A percentile compares a stretch with the other conserved stretches of the same genome.
Evolutionary conservation across 106 monocot genomes (phyloP).

Genomic region (Dendrobium catenatum): DNA sequence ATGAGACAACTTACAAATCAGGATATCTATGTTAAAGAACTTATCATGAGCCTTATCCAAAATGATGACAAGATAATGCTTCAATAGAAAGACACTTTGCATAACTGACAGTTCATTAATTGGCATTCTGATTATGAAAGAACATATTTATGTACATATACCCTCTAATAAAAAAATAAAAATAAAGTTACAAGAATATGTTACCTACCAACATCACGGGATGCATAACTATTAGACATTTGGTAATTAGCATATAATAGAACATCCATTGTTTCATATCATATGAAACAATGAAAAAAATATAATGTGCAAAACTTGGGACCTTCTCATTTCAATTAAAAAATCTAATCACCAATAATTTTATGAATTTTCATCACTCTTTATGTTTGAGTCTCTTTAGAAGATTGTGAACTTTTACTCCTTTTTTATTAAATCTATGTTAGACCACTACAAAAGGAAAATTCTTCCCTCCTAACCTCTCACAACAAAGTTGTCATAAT

Average conservation of each 20-base stretch:
- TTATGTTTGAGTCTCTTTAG: no score
- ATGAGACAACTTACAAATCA: slow-evolving; percentile 90
- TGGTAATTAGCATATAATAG: neutral
- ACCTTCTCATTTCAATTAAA: no score
- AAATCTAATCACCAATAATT: no score
- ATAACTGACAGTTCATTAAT: neutral
- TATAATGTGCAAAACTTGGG: no score
- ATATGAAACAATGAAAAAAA: neutral
- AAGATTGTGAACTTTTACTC: no score
- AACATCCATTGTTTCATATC: neutral
- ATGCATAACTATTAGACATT: neutral
- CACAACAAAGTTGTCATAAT: no score
- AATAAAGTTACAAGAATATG: neutral
- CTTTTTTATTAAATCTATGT: no score
- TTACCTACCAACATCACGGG: neutral
- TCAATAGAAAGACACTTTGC: slow-evolving; percentile 88
- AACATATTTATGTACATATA: neutral
- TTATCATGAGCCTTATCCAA: slow-evolving; percentile 98
- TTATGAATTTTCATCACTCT: no score
- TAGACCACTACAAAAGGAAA: no score
- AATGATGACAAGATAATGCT: slow-evolving; percentile 73
- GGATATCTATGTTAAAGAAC: slow-evolving; percentile 93
- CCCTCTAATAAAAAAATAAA: neutral
- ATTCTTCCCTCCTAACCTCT: no score
- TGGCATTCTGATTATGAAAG: neutral